Evolutionary conservation across 352 stramenopile species (phyloP).

Genomic region (Pythium oligandrum): DNA sequence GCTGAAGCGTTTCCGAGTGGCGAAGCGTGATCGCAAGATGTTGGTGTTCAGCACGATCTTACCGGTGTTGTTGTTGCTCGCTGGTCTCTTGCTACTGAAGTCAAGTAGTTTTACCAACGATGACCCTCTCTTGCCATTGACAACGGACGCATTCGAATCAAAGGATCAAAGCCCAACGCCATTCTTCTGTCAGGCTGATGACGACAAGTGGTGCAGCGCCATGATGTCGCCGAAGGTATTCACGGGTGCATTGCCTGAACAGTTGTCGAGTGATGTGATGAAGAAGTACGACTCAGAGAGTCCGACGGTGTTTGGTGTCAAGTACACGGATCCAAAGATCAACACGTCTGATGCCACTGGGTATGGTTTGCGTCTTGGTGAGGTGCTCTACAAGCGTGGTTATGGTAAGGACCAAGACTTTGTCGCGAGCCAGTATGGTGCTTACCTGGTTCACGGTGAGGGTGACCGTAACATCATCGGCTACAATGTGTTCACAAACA

Average conservation of each 20-base stretch:
- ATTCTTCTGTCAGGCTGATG: constrained; percentile 3
- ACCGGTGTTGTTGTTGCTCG: constrained; percentile 62
- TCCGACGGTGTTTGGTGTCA: neutral
- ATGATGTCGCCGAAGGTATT: constrained; percentile 18
- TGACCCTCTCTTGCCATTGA: constrained; percentile 22
- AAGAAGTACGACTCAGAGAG: neutral
- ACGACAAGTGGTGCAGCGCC: neutral
- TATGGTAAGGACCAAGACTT: neutral
- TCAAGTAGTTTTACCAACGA: constrained; percentile 11
- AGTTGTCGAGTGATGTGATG: neutral
- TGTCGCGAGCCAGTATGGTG: constrained; percentile 31
- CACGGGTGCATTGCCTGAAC: constrained; percentile 11
- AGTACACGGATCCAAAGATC: neutral
- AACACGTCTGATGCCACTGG: neutral
- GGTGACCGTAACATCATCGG: constrained; percentile 26
- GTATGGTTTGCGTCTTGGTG: neutral
- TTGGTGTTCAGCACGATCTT: constrained; percentile 51
- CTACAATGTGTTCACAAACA: constrained; percentile 54
- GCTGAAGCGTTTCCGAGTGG: constrained; percentile 74
- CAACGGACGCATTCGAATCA: constrained; percentile 5
- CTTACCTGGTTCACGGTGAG: constrained; percentile 31
- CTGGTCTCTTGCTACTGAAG: constrained; percentile 48
- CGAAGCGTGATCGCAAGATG: constrained; percentile 82
- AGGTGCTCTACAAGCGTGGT: neutral
- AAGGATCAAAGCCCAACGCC: neutral